Base-by-base conservation (phyloP, 208 protist species). In the Willaertia magna region DNA sequence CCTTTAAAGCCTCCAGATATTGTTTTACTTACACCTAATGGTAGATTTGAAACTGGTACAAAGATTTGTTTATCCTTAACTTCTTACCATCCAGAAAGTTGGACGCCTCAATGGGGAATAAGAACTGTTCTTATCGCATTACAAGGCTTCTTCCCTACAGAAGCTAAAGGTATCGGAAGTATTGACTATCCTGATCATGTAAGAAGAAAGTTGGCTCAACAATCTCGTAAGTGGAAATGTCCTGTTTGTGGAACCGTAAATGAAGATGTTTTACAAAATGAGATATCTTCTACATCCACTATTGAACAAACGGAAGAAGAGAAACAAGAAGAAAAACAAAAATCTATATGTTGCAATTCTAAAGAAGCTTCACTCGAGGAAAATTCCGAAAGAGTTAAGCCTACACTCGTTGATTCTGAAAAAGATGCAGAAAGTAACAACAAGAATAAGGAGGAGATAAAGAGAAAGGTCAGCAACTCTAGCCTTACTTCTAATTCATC, bases 31-130 rank as follows among this genome's bases (percentile, higher is more conserved):
- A 97, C 95, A 22, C 91, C 90, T 14, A 96, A 88, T 84, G 95
- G 95, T 26, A 91, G 95, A 44, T 97, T 96, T 85, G 86, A 93
- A 76, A 86, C 90, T 20, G 74, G 91, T 34, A 91, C 88, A 75
- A 94, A 93, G 39, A 96, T 97, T 39, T 97, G 95, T 90, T 91
- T 93, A 9, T 91, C 90, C 49, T 91, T 96, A 40, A 95, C 92
- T 82, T 92, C 88, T 78, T 96, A 93, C 86, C 95, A 97, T 88
- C 92, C 92, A 82, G 94, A 97, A 90, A 76, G 89, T 79, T 97
- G 95, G 94, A 88, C 90, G 52, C 94, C 94, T 2, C 87, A 88
- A 40, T 96, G 94, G 88, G 90, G 93, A 55, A 88, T 87, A 44
- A 39, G 51, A 44, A 83, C 74, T 34, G 39, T 85, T 6, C 39